phyloP scores from a whole-genome alignment of 495 filamentous ascomycete species.

The Penicillium arizonense region DNA sequence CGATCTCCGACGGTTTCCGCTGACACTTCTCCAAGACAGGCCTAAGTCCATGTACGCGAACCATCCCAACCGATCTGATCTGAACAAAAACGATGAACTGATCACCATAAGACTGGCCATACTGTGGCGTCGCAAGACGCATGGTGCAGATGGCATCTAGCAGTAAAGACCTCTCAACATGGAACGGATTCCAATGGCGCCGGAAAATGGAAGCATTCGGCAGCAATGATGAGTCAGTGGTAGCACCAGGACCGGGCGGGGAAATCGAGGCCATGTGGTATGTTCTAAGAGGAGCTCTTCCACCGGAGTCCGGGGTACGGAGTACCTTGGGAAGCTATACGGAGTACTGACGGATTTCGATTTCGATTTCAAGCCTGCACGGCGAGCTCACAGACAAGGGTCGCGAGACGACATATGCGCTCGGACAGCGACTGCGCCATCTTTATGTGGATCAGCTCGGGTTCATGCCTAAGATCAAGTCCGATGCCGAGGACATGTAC shows the following conservation, averaged over 20 bases:
- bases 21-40: slow-evolving; percentile 55
- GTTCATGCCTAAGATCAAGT: slow-evolving; percentile 73
- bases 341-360: no score
- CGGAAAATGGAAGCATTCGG: slow-evolving; percentile 81
- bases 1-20: slow-evolving; percentile 14
- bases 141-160: slow-evolving; percentile 69
- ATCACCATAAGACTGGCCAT: slow-evolving; percentile 71
- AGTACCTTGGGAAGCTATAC: no score
- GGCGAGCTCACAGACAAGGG: slow-evolving; percentile 89
- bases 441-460: slow-evolving; percentile 87
- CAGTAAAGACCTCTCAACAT: slow-evolving; percentile 54
- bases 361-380: slow-evolving; percentile 51
- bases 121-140: slow-evolving; percentile 74
- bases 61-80: neutral
- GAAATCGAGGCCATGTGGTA: slow-evolving; percentile 76
- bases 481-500: slow-evolving; percentile 70
- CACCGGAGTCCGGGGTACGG: no score
- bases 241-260: slow-evolving; percentile 62
- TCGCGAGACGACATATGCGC: slow-evolving; percentile 75
- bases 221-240: slow-evolving; percentile 62
- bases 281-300: slow-evolving; percentile 4
- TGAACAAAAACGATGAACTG: slow-evolving; percentile 15
- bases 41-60: slow-evolving; percentile 61
- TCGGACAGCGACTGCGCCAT: slow-evolving; percentile 74
- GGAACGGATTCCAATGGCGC: slow-evolving; percentile 72